Base-by-base conservation (phyloP, 2,329 filamentous ascomycete species). In the Amylocarpus encephaloides region DNA sequence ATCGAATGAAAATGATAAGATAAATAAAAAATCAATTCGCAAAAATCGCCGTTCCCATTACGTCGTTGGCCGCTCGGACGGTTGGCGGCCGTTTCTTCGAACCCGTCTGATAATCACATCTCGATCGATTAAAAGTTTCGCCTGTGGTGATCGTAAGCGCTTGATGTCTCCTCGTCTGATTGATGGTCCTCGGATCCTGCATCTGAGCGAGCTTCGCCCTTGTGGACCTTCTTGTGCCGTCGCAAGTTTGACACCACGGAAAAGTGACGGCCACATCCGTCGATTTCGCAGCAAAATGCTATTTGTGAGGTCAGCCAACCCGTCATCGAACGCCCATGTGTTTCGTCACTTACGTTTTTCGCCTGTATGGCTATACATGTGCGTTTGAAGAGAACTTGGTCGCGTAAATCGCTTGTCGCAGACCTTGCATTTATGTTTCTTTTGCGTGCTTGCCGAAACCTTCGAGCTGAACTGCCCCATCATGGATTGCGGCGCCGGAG, bases 361-460 rank as follows among this genome's bases (percentile, higher is more conserved):
- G 66, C 92, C 92, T 49, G 92, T 97, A 66, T 97, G 92, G 70
- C 90, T 95, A 72, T 96, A 96, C 87, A 96, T 96, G 67, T 97
- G 92, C 30, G 92, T 97, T 67, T 96, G 92, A 35, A 97, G 71
- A 12, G 92, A 96, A 66, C 90, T 95, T 1, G 92, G 92, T 48
- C 92, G 81, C 2, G 92, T 96, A 69, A 97, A 97, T 39, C 92
- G 83, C 78, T 97, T 96, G 71, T 96, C 92, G 74, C 92, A 97
- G 53, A 97, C 88, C 73, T 95, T 96, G 80, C 92, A 97, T 76
- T 96, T 96, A 74, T 97, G 93, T 77, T 97, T 97, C 82, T 97
- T 97, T 67, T 96, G 90, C 9, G 92, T 93, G 71, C 89, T 95
- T 15, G 88, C 91, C 0, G 90, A 91, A 46, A 96, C 85, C 72